phyloP scores from a whole-genome alignment of 495 filamentous ascomycete genomes.

The Xylaria sp. region DNA sequence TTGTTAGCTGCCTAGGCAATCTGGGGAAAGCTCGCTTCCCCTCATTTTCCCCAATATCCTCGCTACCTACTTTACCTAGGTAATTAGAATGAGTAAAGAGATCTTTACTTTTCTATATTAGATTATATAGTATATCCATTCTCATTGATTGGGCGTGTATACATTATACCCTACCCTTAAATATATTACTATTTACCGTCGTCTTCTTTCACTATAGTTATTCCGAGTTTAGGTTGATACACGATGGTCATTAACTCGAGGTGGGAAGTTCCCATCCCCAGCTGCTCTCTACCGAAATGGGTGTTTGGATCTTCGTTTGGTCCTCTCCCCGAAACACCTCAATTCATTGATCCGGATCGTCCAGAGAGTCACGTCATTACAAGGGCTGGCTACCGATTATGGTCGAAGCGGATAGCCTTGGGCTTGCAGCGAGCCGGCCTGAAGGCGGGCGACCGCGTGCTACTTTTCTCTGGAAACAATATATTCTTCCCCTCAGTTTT shows the following conservation, averaged over 20 bases:
- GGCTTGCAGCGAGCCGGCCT: constrained; percentile 73
- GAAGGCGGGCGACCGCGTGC: constrained; percentile 71
- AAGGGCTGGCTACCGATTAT: constrained; percentile 64
- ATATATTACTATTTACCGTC: not conserved
- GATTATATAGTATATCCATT: not conserved
- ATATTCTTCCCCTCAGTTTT: constrained; percentile 77
- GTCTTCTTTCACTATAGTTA: not conserved
- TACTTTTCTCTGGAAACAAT: constrained; percentile 75
- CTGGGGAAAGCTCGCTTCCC: constrained; percentile 14
- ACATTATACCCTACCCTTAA: not conserved
- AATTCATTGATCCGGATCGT: constrained; percentile 64
- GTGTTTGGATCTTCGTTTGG: constrained; percentile 45
- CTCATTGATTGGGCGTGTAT: not conserved
- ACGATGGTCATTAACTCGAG: constrained; percentile 52
- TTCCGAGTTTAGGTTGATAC: not conserved
- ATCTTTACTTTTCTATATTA: not conserved
- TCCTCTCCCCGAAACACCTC: constrained; percentile 43
- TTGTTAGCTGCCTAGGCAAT: not conserved
- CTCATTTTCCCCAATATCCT: constrained; percentile 19
- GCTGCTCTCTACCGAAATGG: constrained; percentile 46
- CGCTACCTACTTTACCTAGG: not conserved
- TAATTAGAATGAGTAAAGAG: not conserved
- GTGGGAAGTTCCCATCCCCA: constrained; percentile 47
- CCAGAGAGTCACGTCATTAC: constrained; percentile 53
- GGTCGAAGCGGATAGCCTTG: constrained; percentile 73